Evolutionary conservation across 1,139 yeast genomes (phyloP).

Genomic region (Kodamaea sp.): DNA sequence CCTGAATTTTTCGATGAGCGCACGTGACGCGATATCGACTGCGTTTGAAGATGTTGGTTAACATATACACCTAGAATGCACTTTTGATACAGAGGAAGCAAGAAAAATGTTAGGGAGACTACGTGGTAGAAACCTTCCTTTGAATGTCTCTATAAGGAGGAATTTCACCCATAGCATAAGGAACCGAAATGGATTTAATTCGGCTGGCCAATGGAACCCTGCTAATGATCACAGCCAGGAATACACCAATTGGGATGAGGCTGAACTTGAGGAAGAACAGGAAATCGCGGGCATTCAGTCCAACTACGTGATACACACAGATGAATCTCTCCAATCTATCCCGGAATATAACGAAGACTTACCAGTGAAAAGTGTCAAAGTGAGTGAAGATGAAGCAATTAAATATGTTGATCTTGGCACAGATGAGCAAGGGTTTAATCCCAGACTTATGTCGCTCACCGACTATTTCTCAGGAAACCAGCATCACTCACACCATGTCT

Average conservation of each 20-base stretch:
- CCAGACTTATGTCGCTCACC: slow-evolving; percentile 28
- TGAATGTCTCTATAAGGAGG: too few relatives aligned
- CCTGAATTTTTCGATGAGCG: too few relatives aligned
- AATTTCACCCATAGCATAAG: too few relatives aligned
- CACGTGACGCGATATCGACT: neutral
- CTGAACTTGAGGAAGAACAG: slow-evolving; percentile 5
- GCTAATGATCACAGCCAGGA: neutral
- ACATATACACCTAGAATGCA: neutral
- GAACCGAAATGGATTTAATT: too few relatives aligned
- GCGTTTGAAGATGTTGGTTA: neutral
- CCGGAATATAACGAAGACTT: slow-evolving; percentile 3
- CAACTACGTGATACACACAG: slow-evolving; percentile 11
- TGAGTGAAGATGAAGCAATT: slow-evolving; percentile 10
- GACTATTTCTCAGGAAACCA: slow-evolving; percentile 47
- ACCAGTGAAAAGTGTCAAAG: slow-evolving; percentile 1
- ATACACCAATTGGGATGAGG: slow-evolving; percentile 1
- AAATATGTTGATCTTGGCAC: slow-evolving; percentile 22
- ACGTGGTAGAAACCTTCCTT: too few relatives aligned
- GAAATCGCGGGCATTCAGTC: neutral
- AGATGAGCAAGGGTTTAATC: slow-evolving; percentile 24
- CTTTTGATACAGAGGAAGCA: neutral
- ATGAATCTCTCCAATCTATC: slow-evolving; percentile 2
- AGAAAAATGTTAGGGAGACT: neutral
- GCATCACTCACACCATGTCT: slow-evolving; percentile 45
- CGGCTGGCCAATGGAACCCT: neutral